Evolutionary conservation across 306 rosid genomes (phyloP), one percentile per base, ranked within the genome.

Genomic region (Cucurbita argyrosperma): DNA sequence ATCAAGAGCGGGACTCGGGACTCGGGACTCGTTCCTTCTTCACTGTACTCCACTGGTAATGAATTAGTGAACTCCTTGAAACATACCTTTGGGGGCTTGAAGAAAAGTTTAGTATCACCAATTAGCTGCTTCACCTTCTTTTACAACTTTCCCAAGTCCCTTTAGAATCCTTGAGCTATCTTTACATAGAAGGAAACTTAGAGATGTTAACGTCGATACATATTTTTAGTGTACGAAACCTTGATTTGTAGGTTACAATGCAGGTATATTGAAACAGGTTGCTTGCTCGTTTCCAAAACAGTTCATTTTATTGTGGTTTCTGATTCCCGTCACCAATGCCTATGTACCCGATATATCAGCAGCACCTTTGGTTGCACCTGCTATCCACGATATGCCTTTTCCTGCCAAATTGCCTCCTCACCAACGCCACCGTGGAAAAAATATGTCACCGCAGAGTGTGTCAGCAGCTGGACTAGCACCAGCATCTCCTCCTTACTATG

Each of bases 251-350:
- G 50, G 47, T 50, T 70, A 70, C 5, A 70, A 70, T 70, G 87
- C 89, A 90, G 97, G 90, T 57, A 66, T 79, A 50, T 74, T 76
- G 74, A 77, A 71, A 76, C 84, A 64, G 70, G 77, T 74, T 38
- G 79, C 63, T 55, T 72, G 78, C 76, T 76, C 79, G 77, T 52
- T 81, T 80, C 80, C 76, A 83, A 85, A 79, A 79, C 76, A 81
- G 82, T 71, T 86, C 42, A 69, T 86, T 82, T 76, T 84, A 37
- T 42, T 82, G 14, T 85, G 84, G 82, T 89, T 53, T 83, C 61
- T 85, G 79, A 78, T 79, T 37, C 81, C 79, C 61, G 40, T 81
- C 14, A 61, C 72, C 7, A 72, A 84, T 63, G 85, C 90, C 65
- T 43, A 46, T 52, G 79, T 72, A 57, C 23, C 72, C 51, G 43